Percentiles rank a stretch among this genome's conserved stretches.
These are phyloP conservation scores for Hypomyces perniciosus DNA, from an alignment of 2,329 filamentous ascomycete genomes.

Conservation along the genomic window DNA sequence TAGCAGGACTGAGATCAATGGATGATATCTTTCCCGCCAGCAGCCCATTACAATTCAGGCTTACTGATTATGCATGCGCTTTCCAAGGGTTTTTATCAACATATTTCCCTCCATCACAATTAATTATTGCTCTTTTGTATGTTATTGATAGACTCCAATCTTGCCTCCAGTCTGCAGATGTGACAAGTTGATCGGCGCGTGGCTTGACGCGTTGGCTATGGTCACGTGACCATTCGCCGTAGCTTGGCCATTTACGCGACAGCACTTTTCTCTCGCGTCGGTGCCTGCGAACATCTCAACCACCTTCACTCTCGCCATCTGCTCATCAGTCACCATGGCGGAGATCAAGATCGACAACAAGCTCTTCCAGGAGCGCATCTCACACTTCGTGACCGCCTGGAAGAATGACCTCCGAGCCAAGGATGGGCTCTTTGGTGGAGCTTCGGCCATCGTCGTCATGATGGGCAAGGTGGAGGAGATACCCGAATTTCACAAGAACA, in stretches of 20 bases:
- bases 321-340: constrained; percentile 47
- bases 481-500: constrained; percentile 88
- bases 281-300: constrained; percentile 19
- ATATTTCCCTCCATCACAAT: too few relatives aligned
- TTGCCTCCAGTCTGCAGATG: too few relatives aligned
- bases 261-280: constrained; percentile 34
- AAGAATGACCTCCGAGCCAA: constrained; percentile 90
- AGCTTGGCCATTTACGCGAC: constrained; percentile 37
- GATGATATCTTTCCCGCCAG: too few relatives aligned
- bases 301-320: constrained; percentile 18
- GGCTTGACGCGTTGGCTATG: not conserved
- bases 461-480: constrained; percentile 94
- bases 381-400: constrained; percentile 83
- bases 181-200: not conserved
- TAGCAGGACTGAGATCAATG: too few relatives aligned
- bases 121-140: too few relatives aligned
- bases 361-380: constrained; percentile 88
- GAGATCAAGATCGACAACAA: constrained; percentile 95
- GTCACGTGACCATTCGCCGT: constrained; percentile 5
- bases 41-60: too few relatives aligned
- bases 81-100: too few relatives aligned
- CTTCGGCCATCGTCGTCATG: constrained; percentile 77
- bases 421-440: constrained; percentile 79
- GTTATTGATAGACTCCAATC: too few relatives aligned
- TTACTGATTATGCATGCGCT: too few relatives aligned